Evolutionary conservation across 2,329 filamentous ascomycete genomes (phyloP).

Genomic region (Bretziella fagacearum): DNA sequence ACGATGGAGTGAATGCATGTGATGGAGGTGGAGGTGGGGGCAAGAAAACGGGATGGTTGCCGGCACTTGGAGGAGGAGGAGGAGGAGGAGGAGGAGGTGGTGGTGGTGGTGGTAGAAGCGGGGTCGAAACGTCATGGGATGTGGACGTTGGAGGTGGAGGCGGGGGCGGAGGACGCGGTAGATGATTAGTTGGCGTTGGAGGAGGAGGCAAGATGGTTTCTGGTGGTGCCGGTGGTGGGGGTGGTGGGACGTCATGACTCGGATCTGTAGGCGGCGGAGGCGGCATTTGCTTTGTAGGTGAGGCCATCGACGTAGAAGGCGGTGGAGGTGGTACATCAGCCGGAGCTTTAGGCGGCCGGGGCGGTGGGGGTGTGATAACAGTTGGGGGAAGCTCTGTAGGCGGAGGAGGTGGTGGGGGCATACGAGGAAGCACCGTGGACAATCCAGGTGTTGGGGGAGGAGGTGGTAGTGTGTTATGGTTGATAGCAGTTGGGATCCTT

Average conservation of each 20-base stretch:
- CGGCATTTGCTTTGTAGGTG: neutral
- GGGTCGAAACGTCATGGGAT: neutral
- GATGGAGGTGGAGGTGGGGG: neutral
- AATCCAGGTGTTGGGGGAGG: neutral
- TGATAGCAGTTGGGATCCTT: conserved; percentile 1
- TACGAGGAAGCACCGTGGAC: neutral
- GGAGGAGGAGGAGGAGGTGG: neutral
- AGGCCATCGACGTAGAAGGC: neutral
- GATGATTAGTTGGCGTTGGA: no score
- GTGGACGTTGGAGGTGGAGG: neutral
- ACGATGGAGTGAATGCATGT: neutral
- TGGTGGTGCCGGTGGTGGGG: neutral
- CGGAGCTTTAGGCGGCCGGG: neutral
- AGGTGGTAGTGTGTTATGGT: neutral
- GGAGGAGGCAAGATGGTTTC: neutral
- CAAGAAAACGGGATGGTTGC: neutral
- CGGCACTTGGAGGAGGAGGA: neutral
- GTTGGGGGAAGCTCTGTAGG: neutral
- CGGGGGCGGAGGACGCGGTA: neutral
- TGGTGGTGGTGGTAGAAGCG: neutral
- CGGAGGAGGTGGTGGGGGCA: neutral
- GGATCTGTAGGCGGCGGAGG: neutral
- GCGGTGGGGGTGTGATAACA: neutral
- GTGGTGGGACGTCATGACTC: neutral
- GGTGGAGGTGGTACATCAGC: conserved; percentile 1